These are phyloP conservation scores for Arthrobotrys entomopaga DNA, from an alignment of 2,329 filamentous ascomycete species.

Conservation along the genomic window DNA sequence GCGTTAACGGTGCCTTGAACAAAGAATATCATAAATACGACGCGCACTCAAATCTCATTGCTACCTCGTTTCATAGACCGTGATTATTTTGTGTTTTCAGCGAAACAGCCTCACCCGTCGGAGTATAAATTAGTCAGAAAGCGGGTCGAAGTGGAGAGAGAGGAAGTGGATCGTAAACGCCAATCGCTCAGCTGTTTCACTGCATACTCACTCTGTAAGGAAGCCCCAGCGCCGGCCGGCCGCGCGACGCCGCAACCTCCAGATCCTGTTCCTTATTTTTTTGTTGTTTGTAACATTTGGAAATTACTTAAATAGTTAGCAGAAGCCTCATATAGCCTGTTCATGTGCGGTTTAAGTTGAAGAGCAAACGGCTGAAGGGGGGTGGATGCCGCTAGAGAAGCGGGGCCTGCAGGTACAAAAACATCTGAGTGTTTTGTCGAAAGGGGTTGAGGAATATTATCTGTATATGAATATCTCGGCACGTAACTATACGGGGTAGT, in stretches of 20 bases:
- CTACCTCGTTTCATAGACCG: neutral
- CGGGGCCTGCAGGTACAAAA: conserved; percentile 10
- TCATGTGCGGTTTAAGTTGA: neutral
- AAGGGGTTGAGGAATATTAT: conserved; percentile 28
- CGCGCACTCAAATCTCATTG: no score
- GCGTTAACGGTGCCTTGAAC: neutral
- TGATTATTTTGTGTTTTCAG: neutral
- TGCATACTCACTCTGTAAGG: no score
- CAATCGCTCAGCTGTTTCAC: conserved; percentile 24
- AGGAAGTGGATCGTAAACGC: conserved; percentile 7
- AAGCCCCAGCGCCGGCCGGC: no score
- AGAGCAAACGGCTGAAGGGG: neutral
- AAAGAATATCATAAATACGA: neutral
- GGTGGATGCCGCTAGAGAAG: neutral
- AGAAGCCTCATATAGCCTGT: no score
- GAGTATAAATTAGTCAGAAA: no score
- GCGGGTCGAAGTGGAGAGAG: neutral
- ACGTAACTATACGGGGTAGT: no score
- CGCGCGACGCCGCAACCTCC: no score
- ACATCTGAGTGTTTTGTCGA: conserved; percentile 21
- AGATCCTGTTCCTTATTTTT: no score
- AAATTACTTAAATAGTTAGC: no score
- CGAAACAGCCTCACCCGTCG: no score
- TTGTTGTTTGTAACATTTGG: no score
- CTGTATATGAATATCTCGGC: neutral